Evolutionary conservation across 2,329 filamentous ascomycete genomes (phyloP), one percentile per base, ranked within the genome.

Genomic region (Pseudocercospora crystallina): DNA sequence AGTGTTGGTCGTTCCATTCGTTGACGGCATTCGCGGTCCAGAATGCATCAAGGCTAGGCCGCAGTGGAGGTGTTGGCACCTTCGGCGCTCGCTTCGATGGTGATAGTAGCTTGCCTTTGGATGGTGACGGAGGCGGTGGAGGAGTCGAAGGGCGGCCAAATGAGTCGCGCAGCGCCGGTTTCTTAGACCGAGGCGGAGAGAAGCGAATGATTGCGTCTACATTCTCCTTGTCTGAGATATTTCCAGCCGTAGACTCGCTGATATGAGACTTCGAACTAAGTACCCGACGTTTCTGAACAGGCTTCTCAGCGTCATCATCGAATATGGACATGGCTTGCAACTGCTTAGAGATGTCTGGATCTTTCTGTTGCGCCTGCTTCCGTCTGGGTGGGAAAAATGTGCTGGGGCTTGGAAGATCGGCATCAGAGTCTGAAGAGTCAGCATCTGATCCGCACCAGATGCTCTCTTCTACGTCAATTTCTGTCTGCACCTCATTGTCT

Each of bases 1-100:
- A 82, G 63, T 84, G 79, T 46, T 81, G 73, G 38, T 85, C 82
- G 53, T 85, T 83, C 82, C 82, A 86, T 37, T 81, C 78, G 58
- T 85, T 80, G 17, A 83, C 74, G 12, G 80, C 66, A 10, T 79
- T 78, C 54, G 80, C 78, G 45, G 73, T 74, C 83, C 83, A 86
- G 61, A 85, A 85, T 5, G 71, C 71, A 54, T 85, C 82, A 34
- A 76, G 76, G 45, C 70, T 79, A 15, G 76, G 76, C 20, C 73
- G 69, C 50, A 83, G 76, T 2, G 80, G 79, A 1, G 80, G 80
- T 32, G 71, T 70, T 2, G 81, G 81, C 35, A 84, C 80, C 0
- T 65, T 61, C 14, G 64, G 54, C 42, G 63, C 69, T 14, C 66
- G 61, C 59, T 80, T 78, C 1, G 72, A 73, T 2, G 79, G 78